Evolutionary conservation across 1,139 yeast species (phyloP), one percentile per base, ranked within the genome.

Genomic region (Suhomyces ambrosiae): DNA sequence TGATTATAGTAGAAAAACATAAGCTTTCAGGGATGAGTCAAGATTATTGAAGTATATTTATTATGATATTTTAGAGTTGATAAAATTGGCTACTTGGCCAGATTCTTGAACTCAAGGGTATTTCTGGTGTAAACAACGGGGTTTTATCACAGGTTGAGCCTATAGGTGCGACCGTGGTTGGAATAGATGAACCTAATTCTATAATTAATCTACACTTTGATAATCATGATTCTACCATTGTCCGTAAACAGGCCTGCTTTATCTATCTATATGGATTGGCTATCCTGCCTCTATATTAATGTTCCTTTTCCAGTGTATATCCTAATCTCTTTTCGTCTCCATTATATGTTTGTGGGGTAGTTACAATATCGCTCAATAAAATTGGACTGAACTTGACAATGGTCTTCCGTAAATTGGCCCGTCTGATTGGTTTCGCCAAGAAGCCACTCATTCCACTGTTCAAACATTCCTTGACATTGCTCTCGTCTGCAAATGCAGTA

Each of bases 401-500:
- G 16, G 77, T 67, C 45, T 77, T 76, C 42, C 79, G 69, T 47
- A 89, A 67, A 47, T 82, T 79, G 10, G 77, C 69, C 54, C 96
- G 72, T 58, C 86, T 75, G 18, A 90, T 82, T 0, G 98, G 98
- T 54, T 90, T 90, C 4, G 95, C 76, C 44, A 92, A 71, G 56
- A 90, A 86, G 5, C 90, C 95, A 49, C 84, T 75, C 95, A 90
- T 88, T 3, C 97, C 97, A 18, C 84, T 79, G 23, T 76, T 82
- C 42, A 82, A 57, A 61, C 97, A 90, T 46, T 77, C 89, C 46
- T 78, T 78, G 35, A 81, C 85, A 49, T 87, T 89, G 37, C 87
- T 82, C 48, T 85, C 88, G 61, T 89, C 97, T 0, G 96, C 95
- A 68, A 84, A 88, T 2, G 97, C 97, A 0, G 97, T 92, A 43